These are phyloP conservation scores for Verticillium zaregamsianum DNA, from an alignment of 2,329 filamentous ascomycete genomes.

Conservation along the genomic window DNA sequence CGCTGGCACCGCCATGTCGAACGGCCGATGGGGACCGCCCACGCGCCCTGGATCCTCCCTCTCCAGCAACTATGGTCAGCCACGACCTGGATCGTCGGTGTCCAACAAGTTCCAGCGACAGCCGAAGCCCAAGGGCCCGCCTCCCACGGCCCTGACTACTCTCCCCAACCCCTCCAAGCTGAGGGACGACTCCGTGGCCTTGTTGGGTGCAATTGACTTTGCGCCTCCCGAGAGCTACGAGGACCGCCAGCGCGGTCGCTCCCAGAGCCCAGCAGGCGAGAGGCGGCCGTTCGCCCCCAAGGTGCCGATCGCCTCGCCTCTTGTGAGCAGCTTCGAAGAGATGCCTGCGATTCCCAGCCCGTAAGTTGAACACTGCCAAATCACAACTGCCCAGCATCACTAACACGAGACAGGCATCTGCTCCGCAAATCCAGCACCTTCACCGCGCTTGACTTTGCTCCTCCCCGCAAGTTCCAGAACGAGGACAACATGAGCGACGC, in stretches of 20 bases:
- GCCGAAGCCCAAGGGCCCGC: constrained; percentile 52
- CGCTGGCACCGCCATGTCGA: constrained; percentile 35
- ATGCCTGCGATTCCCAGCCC: constrained; percentile 83
- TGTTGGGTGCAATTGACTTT: constrained; percentile 71
- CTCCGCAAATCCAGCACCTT: constrained; percentile 76
- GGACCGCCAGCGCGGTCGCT: constrained; percentile 66
- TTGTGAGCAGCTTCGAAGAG: constrained; percentile 83
- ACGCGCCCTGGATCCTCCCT: constrained; percentile 27
- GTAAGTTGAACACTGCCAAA: constrained; percentile 48
- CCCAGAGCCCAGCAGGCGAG: constrained; percentile 60
- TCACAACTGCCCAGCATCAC: constrained; percentile 5
- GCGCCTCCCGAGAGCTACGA: constrained; percentile 68
- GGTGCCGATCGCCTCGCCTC: constrained; percentile 70
- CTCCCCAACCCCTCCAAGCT: constrained; percentile 84
- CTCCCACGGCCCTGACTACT: constrained; percentile 68
- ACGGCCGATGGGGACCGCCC: constrained; percentile 21
- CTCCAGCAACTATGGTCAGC: constrained; percentile 30
- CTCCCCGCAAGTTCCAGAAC: constrained; percentile 69
- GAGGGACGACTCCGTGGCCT: constrained; percentile 72
- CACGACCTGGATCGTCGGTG: constrained; percentile 63
- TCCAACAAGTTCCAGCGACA: constrained; percentile 42
- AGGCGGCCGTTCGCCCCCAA: constrained; percentile 70
- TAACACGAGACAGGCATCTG: constrained; percentile 50
- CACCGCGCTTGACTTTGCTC: constrained; percentile 75
- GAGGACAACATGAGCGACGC: constrained; percentile 58